Evolutionary conservation across 805 yeast species (phyloP).

Genomic region (Nakazawaea wickerhamii): DNA sequence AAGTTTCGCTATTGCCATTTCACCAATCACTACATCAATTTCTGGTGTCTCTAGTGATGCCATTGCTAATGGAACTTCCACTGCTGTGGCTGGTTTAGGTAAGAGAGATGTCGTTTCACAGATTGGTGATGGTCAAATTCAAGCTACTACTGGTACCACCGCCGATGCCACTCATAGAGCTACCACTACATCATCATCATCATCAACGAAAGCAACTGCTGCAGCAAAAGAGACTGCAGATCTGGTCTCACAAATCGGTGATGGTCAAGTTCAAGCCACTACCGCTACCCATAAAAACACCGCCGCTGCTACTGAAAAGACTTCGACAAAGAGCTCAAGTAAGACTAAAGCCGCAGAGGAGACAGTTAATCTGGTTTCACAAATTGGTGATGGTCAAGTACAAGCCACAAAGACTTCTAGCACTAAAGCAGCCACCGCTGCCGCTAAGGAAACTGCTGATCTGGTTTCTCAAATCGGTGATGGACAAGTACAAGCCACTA

Average conservation of each 20-base stretch:
- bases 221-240: slow-evolving; percentile 30
- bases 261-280: slow-evolving; percentile 56
- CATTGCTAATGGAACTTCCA: slow-evolving; percentile 22
- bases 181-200: slow-evolving; percentile 26
- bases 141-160: slow-evolving; percentile 33
- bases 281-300: too few relatives aligned
- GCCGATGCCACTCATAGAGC: too few relatives aligned
- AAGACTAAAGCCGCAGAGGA: slow-evolving; percentile 28
- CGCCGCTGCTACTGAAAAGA: neutral
- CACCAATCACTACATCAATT: slow-evolving; percentile 32
- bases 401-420: slow-evolving; percentile 34
- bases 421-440: neutral
- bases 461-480: slow-evolving; percentile 51
- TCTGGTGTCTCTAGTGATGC: slow-evolving; percentile 13
- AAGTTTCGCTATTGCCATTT: slow-evolving; percentile 65
- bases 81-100: slow-evolving; percentile 21
- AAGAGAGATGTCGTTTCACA: slow-evolving; percentile 29
- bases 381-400: slow-evolving; percentile 42
- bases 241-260: slow-evolving; percentile 51
- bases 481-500: slow-evolving; percentile 49
- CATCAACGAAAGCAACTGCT: too few relatives aligned
- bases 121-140: slow-evolving; percentile 44
- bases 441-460: slow-evolving; percentile 29
- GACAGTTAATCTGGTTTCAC: slow-evolving; percentile 29
- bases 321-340: slow-evolving; percentile 13